phyloP scores from a whole-genome alignment of 2,329 filamentous ascomycete species.

The Aspergillus sp. region DNA sequence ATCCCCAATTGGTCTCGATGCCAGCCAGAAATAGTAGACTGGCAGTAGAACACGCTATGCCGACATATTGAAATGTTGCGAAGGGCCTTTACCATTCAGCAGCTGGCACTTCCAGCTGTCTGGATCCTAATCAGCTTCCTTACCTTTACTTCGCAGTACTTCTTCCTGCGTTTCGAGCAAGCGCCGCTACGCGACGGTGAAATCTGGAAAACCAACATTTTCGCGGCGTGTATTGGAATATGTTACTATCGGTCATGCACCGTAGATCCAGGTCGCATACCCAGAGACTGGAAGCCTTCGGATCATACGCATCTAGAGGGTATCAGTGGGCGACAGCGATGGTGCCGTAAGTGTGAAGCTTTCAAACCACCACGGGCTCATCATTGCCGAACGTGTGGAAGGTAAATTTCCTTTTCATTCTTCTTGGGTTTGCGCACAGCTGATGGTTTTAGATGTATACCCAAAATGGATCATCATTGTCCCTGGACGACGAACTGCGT shows the following conservation, averaged over 20 bases:
- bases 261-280: constrained; percentile 50
- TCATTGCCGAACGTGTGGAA: constrained; percentile 56
- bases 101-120: constrained; percentile 47
- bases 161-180: constrained; percentile 49
- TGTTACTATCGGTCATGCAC: constrained; percentile 53
- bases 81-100: constrained; percentile 23
- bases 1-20: neutral
- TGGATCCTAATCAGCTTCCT: constrained; percentile 50
- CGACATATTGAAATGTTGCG: constrained; percentile 10
- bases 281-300: constrained; percentile 32
- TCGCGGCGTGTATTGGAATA: constrained; percentile 49
- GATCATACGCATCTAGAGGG: constrained; percentile 12
- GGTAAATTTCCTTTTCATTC: constrained; percentile 31
- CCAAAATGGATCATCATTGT: constrained; percentile 61
- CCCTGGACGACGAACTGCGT: constrained; percentile 60
- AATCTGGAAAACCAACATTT: constrained; percentile 46
- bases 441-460: constrained; percentile 44
- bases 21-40: no score
- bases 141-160: constrained; percentile 51
- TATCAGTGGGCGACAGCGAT: constrained; percentile 33
- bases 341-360: constrained; percentile 56
- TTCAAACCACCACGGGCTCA: constrained; percentile 56
- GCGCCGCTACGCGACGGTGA: constrained; percentile 43
- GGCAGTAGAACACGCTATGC: neutral
- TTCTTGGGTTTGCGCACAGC: neutral